Evolutionary conservation across 2,329 filamentous ascomycete genomes (phyloP).

Genomic region (Diaporthe nobilis): DNA sequence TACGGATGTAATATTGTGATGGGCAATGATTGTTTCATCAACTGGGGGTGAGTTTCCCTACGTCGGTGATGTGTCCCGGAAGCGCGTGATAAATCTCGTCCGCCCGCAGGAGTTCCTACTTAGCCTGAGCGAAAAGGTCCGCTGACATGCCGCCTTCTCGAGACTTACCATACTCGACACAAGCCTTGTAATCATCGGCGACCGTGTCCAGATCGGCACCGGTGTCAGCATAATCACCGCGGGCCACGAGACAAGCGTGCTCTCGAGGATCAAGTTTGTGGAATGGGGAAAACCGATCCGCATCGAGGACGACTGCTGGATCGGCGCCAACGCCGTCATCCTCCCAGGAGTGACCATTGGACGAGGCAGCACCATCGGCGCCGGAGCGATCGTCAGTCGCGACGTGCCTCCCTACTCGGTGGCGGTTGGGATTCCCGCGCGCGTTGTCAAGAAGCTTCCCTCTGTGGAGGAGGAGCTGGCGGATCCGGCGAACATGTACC

Average conservation of each 20-base stretch:
- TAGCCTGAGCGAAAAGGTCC: too few species aligned
- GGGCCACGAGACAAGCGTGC: conserved; percentile 77
- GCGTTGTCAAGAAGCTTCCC: conserved; percentile 61
- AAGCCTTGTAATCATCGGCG: conserved; percentile 77
- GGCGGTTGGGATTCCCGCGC: conserved; percentile 77
- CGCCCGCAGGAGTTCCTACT: too few species aligned
- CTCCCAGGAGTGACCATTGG: conserved; percentile 85
- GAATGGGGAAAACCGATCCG: conserved; percentile 80
- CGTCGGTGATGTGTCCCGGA: not conserved
- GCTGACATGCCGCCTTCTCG: not conserved
- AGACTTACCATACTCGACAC: conserved; percentile 77
- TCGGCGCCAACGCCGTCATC: conserved; percentile 79
- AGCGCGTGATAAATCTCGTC: not conserved
- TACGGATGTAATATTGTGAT: conserved; percentile 74
- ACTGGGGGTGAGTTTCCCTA: not conserved
- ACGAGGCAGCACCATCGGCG: conserved; percentile 79
- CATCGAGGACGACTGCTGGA: conserved; percentile 86
- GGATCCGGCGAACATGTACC: conserved; percentile 1
- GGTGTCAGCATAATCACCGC: conserved; percentile 79
- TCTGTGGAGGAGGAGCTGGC: conserved; percentile 18
- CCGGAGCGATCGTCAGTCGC: conserved; percentile 87
- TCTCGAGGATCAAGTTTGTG: conserved; percentile 52
- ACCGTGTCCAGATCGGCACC: conserved; percentile 79
- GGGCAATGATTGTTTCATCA: not conserved
- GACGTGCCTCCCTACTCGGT: conserved; percentile 74